Conservation (phyloP, 1,284 basidiomycete species). For the Sporisorium iseilematis-ciliati region DNA sequence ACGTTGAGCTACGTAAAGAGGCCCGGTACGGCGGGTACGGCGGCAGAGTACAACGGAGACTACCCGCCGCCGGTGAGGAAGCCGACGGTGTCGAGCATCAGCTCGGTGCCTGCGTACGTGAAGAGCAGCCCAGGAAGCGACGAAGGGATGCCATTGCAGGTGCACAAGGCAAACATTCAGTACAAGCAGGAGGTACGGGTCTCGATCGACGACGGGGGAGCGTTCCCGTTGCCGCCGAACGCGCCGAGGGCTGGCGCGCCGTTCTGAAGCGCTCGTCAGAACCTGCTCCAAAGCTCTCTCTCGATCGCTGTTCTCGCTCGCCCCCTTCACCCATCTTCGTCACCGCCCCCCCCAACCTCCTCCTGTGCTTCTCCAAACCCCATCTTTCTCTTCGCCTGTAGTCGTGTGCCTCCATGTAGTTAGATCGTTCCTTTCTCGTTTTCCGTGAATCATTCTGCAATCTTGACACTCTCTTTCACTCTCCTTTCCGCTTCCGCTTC, state of each 20-base stretch:
- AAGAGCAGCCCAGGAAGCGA: constrained; percentile 3
- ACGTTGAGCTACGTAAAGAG: constrained; percentile 34
- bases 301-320: no score
- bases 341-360: no score
- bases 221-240: neutral
- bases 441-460: constrained; percentile 1
- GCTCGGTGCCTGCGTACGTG: constrained; percentile 23
- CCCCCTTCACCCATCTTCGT: neutral
- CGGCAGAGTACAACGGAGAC: neutral
- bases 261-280: no score
- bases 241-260: neutral
- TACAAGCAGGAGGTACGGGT: constrained; percentile 23
- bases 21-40: constrained; percentile 31
- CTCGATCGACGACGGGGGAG: constrained; percentile 24
- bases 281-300: no score
- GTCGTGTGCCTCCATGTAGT: neutral
- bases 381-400: neutral
- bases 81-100: constrained; percentile 26
- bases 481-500: no score
- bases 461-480: constrained; percentile 19
- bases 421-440: neutral
- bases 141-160: constrained; percentile 6
- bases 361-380: neutral
- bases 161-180: constrained; percentile 13
- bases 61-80: constrained; percentile 3